These are phyloP conservation scores for Kodamaea kakaduensis DNA, from an alignment of 805 yeast genomes.

Conservation along the genomic window DNA sequence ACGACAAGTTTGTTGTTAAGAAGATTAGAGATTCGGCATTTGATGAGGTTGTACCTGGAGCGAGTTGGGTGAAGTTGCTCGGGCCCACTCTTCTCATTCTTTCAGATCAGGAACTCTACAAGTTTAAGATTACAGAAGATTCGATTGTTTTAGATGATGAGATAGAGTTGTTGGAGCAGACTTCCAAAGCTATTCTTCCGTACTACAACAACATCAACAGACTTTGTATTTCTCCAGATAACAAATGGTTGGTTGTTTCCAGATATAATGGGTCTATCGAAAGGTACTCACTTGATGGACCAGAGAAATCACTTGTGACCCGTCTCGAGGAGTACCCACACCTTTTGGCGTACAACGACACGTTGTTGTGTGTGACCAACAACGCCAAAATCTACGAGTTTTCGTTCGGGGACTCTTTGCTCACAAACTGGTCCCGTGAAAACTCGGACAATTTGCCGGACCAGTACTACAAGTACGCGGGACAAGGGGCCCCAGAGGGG, in stretches of 20 bases:
- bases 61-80: constrained; percentile 48
- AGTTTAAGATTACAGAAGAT: constrained; percentile 30
- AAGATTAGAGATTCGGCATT: constrained; percentile 48
- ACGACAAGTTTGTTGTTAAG: constrained; percentile 40
- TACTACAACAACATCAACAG: constrained; percentile 51
- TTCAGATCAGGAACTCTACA: constrained; percentile 57
- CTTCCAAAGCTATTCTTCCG: constrained; percentile 26
- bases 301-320: constrained; percentile 43
- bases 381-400: constrained; percentile 77
- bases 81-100: constrained; percentile 47
- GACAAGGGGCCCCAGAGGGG: constrained; percentile 71
- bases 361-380: constrained; percentile 62
- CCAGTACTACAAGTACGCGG: constrained; percentile 42
- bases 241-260: constrained; percentile 50
- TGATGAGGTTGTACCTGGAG: constrained; percentile 47
- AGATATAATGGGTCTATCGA: constrained; percentile 68
- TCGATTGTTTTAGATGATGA: constrained; percentile 36
- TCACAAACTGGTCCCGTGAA: constrained; percentile 75
- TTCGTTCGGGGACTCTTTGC: constrained; percentile 33
- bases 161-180: constrained; percentile 28
- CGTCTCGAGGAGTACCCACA: constrained; percentile 59
- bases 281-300: constrained; percentile 27
- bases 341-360: constrained; percentile 50
- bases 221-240: constrained; percentile 45
- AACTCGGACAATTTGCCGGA: constrained; percentile 74